These are phyloP conservation scores for Hortiboletus flavorubellus DNA, from an alignment of 768 basidiomycete genomes.

Conservation along the genomic window DNA sequence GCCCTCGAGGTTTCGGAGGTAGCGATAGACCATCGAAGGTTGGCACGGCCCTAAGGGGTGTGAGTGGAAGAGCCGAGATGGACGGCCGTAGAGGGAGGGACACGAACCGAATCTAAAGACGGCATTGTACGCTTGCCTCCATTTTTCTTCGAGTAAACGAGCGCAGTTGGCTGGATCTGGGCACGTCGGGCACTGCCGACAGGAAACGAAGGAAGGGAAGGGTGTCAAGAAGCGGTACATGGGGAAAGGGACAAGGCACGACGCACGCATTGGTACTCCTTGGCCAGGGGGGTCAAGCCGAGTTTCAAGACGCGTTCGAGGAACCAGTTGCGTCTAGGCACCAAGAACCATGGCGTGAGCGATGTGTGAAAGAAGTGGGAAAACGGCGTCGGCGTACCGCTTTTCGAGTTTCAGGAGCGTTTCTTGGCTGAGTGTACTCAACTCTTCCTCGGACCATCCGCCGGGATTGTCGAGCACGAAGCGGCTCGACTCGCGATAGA, in stretches of 20 bases:
- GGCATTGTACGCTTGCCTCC: slow-evolving; percentile 83
- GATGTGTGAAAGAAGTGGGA: no score
- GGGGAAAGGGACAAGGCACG: neutral
- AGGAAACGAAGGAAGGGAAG: neutral
- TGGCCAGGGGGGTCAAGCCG: slow-evolving; percentile 80
- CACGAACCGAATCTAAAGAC: slow-evolving; percentile 77
- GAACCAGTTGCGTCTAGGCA: slow-evolving; percentile 79
- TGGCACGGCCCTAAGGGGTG: slow-evolving; percentile 64
- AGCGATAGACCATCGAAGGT: slow-evolving; percentile 91
- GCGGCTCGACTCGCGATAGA: slow-evolving; percentile 86
- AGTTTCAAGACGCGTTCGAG: slow-evolving; percentile 92
- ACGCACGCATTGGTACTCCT: slow-evolving; percentile 91
- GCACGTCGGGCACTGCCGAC: slow-evolving; percentile 70
- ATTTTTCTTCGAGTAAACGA: slow-evolving; percentile 86
- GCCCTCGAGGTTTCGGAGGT: slow-evolving; percentile 86
- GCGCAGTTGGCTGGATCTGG: slow-evolving; percentile 80
- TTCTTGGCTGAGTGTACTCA: slow-evolving; percentile 75
- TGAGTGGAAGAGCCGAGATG: neutral
- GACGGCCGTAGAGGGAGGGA: neutral
- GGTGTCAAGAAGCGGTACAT: neutral
- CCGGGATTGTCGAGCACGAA: slow-evolving; percentile 93
- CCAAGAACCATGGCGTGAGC: neutral
- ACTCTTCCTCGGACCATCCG: slow-evolving; percentile 76
- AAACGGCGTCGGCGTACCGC: slow-evolving; percentile 40
- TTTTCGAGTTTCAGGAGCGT: slow-evolving; percentile 90